phyloP scores from a whole-genome alignment of 306 rosid species.

The Senna siamea region DNA sequence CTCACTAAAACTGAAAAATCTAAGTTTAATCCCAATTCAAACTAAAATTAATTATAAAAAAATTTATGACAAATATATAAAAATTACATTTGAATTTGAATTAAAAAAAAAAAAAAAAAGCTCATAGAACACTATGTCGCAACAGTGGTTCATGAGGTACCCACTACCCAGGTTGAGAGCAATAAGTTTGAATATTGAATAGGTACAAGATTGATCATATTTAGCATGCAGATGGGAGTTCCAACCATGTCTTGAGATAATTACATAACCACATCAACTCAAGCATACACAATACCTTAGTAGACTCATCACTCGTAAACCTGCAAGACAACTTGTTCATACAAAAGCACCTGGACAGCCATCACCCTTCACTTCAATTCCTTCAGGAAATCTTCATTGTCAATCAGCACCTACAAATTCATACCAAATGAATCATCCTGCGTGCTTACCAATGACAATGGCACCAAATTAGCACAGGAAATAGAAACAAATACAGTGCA shows the following conservation, averaged over 20 bases:
- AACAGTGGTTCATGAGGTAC: no score
- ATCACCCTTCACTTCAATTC: constrained; percentile 61
- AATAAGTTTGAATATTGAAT: no score
- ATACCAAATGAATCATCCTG: constrained; percentile 28
- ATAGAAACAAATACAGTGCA: not conserved
- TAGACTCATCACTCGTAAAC: not conserved
- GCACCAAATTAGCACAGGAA: not conserved
- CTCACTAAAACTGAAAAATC: no score
- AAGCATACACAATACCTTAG: constrained; percentile 18
- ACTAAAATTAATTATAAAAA: no score
- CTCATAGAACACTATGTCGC: no score
- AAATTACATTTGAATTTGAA: no score
- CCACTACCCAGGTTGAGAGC: no score
- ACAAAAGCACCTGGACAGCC: constrained; percentile 20
- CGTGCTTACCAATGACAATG: constrained; percentile 14
- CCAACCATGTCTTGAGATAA: constrained; percentile 7
- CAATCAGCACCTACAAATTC: constrained; percentile 76
- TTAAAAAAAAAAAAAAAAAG: no score
- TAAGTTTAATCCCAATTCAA: no score
- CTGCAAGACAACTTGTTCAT: constrained; percentile 43
- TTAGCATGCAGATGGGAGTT: not conserved
- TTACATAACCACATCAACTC: constrained; percentile 27
- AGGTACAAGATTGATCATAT: constrained; percentile 1
- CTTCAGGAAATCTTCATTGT: constrained; percentile 81
- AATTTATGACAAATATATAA: no score